Evolutionary conservation across 1,284 basidiomycete species (phyloP).

Genomic region (Sporisorium exsertum): DNA sequence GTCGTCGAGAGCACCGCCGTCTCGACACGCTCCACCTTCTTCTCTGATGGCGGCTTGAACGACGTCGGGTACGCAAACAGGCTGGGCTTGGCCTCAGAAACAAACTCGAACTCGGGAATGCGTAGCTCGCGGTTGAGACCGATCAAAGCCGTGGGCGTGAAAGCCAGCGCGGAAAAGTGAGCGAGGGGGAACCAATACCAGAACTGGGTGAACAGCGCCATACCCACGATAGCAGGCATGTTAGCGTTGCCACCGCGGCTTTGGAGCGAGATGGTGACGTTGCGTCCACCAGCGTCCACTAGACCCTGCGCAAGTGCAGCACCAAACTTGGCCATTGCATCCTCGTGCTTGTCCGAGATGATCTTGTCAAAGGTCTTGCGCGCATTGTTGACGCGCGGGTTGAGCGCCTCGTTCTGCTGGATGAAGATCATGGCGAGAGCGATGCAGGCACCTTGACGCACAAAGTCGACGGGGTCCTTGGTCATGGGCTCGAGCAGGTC

Average conservation of each 20-base stretch:
- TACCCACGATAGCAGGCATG: conserved; percentile 68
- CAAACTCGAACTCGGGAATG: conserved; percentile 65
- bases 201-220: conserved; percentile 69
- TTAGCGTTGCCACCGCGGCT: conserved; percentile 65
- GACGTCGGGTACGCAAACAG: conserved; percentile 66
- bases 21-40: conserved; percentile 68
- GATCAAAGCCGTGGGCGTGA: conserved; percentile 67
- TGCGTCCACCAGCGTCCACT: conserved; percentile 68
- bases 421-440: conserved; percentile 67
- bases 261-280: conserved; percentile 67
- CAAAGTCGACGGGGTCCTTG: conserved; percentile 69
- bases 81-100: conserved; percentile 64
- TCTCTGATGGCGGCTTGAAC: conserved; percentile 62
- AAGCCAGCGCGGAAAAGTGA: conserved; percentile 67
- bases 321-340: conserved; percentile 69
- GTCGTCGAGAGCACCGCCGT: conserved; percentile 68
- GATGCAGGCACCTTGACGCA: conserved; percentile 68
- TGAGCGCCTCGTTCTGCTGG: conserved; percentile 68
- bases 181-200: conserved; percentile 70
- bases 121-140: conserved; percentile 63
- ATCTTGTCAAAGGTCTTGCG: conserved; percentile 67
- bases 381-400: conserved; percentile 63
- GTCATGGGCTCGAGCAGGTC: conserved; percentile 68
- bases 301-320: conserved; percentile 67
- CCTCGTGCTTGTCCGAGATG: conserved; percentile 68